phyloP scores from a whole-genome alignment of 495 filamentous ascomycete genomes.

The Penicillium tannophilum region DNA sequence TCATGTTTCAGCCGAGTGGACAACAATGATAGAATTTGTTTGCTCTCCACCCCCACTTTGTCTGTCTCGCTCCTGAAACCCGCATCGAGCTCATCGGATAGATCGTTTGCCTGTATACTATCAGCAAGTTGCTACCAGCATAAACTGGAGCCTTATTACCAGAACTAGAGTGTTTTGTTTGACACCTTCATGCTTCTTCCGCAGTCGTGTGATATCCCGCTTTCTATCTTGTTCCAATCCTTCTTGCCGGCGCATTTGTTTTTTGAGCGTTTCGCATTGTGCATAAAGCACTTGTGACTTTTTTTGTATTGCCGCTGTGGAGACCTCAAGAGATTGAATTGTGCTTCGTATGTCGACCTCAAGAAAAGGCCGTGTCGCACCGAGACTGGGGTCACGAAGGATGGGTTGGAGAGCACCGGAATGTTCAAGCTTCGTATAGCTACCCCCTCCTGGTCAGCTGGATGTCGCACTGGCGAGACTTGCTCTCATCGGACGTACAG shows the following conservation, averaged over 20 bases:
- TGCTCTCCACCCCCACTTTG: constrained; percentile 34
- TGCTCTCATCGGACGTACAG: constrained; percentile 28
- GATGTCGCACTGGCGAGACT: not conserved
- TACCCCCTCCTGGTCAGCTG: constrained; percentile 16
- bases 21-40: constrained; percentile 37
- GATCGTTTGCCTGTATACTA: constrained; percentile 32
- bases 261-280: constrained; percentile 36
- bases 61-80: constrained; percentile 36
- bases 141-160: constrained; percentile 24
- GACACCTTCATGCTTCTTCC: constrained; percentile 40
- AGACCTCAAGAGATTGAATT: constrained; percentile 40
- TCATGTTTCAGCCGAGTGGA: constrained; percentile 43
- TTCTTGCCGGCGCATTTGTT: constrained; percentile 27
- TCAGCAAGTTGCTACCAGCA: constrained; percentile 21
- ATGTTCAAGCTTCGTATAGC: constrained; percentile 38
- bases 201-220: constrained; percentile 35
- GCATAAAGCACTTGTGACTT: constrained; percentile 35
- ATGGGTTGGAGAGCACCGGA: constrained; percentile 33
- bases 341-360: constrained; percentile 43
- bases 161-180: constrained; percentile 38
- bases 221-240: constrained; percentile 25
- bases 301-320: constrained; percentile 38
- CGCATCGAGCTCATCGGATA: constrained; percentile 36
- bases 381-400: constrained; percentile 27
- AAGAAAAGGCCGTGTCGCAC: constrained; percentile 39